Base-by-base conservation (phyloP, 768 basidiomycete species). In the Termitomyces sp. region DNA sequence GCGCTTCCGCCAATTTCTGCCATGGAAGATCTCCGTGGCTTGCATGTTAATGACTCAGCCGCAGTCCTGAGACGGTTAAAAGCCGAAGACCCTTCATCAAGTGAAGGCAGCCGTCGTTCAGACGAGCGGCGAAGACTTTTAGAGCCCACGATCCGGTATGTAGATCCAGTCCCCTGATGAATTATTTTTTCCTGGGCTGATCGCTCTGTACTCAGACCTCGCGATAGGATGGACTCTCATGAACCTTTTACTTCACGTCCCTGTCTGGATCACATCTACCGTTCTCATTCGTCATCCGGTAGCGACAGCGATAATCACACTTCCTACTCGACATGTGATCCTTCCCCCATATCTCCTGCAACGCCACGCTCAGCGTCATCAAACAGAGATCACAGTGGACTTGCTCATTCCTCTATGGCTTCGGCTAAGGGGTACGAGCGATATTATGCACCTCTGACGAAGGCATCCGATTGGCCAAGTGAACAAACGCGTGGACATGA, bases 1-100 rank as follows among this genome's bases (percentile, higher is more conserved):
- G 81, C 85, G 1, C 66, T 88, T 4, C 87, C 86, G 1, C 85
- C 87, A 0, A 88, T 88, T 56, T 84, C 87, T 7, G 82, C 85
- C 0, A 70, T 91, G 63, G 87, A 88, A 67, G 82, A 83, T 58
- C 67, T 85, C 50, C 76, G 84, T 9, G 82, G 83, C 2, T 70
- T 80, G 22, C 72, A 64, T 69, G 75, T 59, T 58, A 76, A 75
- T 38, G 86, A 88, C 65, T 83, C 87, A 0, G 82, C 84, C 5
- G 82, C 86, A 6, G 88, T 90, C 7, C 70, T 90, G 48, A 74
- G 83, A 54, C 78, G 88, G 28, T 70, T 90, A n/a, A 78, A 75
- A 56, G 76, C 79, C 61, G 82, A 85, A 22, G 85, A 85, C 52
- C 75, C 79, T 38, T 53, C 58, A 48, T 70, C 59, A 47, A 57